Base-by-base conservation (phyloP, 1,284 basidiomycete species). In the Sphaerobolus stellatus region DNA sequence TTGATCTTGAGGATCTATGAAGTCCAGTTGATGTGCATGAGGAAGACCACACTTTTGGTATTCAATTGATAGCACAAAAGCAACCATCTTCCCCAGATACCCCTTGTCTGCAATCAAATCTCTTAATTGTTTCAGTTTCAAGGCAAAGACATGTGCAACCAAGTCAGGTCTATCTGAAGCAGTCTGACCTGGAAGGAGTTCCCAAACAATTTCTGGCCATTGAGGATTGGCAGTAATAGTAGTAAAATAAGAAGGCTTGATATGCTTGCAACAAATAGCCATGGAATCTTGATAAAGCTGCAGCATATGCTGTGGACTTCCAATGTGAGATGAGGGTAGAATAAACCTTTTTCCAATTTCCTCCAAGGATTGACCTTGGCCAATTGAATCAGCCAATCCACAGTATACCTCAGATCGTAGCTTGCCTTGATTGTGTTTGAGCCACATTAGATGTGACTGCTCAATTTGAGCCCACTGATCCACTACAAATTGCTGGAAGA, bases 11-110 rank as follows among this genome's bases (percentile, higher is more conserved):
- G n/a, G n/a, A n/a, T n/a, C n/a, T n/a, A n/a, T n/a, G n/a, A n/a
- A n/a, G n/a, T n/a, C n/a, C n/a, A n/a, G n/a, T n/a, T n/a, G n/a
- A n/a, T n/a, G n/a, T n/a, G n/a, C 69, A 50, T 80, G 78, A 1
- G 77, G 77, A 0, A 80, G 67, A 0, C 77, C 75, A 1, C 72
- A 63, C 55, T 79, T 82, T 57, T 82, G 80, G 52, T 77, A 81
- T 56, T 81, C 76, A 54, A 80, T 76, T 1, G 70, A 71, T 52
- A 75, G 75, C 0, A 81, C 70, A 53, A 71, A 50, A 0, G 70
- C 75, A 25, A 67, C 67, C 2, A 61, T 41, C 0, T 52, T 14
- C 0, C 75, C 75, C 60, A 77, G 70, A 22, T 38, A 61, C 59
- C 5, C 66, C 63, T 9, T 71, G 36, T 38, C 36, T 7, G n/a